phyloP scores from a whole-genome alignment of 768 basidiomycete species.

The Termitomyces sp. region DNA sequence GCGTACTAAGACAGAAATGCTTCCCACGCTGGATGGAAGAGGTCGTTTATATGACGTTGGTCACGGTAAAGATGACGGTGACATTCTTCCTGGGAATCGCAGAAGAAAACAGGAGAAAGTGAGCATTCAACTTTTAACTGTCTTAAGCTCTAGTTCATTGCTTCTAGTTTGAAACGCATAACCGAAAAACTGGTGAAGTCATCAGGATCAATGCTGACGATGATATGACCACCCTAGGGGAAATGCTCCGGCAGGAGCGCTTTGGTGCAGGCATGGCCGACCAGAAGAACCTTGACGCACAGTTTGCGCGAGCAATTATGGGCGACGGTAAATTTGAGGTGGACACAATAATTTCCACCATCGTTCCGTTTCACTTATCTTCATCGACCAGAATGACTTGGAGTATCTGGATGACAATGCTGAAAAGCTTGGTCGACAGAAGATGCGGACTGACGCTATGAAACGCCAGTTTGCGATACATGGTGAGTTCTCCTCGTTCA shows the following conservation, averaged over 20 bases:
- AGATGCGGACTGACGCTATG: slow-evolving; percentile 95
- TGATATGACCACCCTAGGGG: slow-evolving; percentile 78
- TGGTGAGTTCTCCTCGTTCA: slow-evolving; percentile 41
- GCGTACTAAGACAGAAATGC: slow-evolving; percentile 66
- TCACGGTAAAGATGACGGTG: slow-evolving; percentile 56
- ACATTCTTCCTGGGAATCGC: slow-evolving; percentile 57
- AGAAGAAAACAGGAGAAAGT: slow-evolving; percentile 79
- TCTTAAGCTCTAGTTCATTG: background rate
- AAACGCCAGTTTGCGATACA: slow-evolving; percentile 96
- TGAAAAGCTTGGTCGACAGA: slow-evolving; percentile 84
- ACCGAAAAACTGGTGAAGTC: slow-evolving; percentile 85
- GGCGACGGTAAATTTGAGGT: slow-evolving; percentile 87
- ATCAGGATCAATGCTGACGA: slow-evolving; percentile 89
- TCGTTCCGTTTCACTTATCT: background rate
- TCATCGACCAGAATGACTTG: slow-evolving; percentile 59
- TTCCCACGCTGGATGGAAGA: slow-evolving; percentile 83
- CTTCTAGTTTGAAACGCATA: slow-evolving; percentile 76
- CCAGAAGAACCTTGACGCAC: slow-evolving; percentile 87
- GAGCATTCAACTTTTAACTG: background rate
- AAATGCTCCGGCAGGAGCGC: slow-evolving; percentile 89
- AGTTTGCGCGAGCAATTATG: slow-evolving; percentile 85
- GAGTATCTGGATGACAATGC: slow-evolving; percentile 98
- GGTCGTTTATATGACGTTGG: slow-evolving; percentile 92
- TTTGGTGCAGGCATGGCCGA: slow-evolving; percentile 87
- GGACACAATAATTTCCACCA: slow-evolving; percentile 9